Conservation (phyloP, 2,329 filamentous ascomycete species). For the Pseudogymnoascus sp. region DNA sequence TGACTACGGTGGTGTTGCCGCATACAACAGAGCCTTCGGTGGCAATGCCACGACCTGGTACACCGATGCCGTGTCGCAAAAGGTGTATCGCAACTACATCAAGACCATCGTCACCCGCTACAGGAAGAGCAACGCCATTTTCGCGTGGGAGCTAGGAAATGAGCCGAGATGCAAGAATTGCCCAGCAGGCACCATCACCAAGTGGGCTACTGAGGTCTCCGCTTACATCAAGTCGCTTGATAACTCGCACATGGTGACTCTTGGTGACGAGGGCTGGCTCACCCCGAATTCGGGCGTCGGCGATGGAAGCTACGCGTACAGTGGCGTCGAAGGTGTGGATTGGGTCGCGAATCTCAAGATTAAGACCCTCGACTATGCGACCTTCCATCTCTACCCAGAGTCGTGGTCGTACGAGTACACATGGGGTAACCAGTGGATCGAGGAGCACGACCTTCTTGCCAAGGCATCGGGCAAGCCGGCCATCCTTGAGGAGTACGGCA, state of each 20-base stretch:
- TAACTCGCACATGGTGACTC: conserved; percentile 50
- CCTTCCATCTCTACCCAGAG: conserved; percentile 44
- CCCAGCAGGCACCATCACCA: conserved; percentile 45
- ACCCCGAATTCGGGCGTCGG: conserved; percentile 29
- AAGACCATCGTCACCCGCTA: conserved; percentile 52
- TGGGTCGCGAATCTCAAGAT: conserved; percentile 41
- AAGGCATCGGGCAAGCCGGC: conserved; percentile 32
- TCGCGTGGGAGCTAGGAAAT: conserved; percentile 62
- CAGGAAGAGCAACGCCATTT: conserved; percentile 48
- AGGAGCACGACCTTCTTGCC: conserved; percentile 35
- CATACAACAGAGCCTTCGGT: conserved; percentile 49
- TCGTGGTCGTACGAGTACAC: conserved; percentile 33
- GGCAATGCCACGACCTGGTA: conserved; percentile 47
- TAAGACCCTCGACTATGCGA: conserved; percentile 42
- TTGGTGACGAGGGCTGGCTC: conserved; percentile 57
- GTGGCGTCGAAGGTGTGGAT: conserved; percentile 38
- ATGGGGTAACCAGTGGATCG: conserved; percentile 41
- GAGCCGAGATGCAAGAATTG: conserved; percentile 58
- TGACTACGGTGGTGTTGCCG: conserved; percentile 56
- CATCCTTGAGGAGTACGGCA: conserved; percentile 34
- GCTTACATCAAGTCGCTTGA: conserved; percentile 58
- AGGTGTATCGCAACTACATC: conserved; percentile 52
- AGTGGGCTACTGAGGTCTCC: conserved; percentile 51
- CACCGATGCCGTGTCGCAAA: conserved; percentile 43
- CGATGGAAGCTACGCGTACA: conserved; percentile 38